Evolutionary conservation across 164 flowering plant species (phyloP).

Genomic region (Tetracentron sinense): DNA sequence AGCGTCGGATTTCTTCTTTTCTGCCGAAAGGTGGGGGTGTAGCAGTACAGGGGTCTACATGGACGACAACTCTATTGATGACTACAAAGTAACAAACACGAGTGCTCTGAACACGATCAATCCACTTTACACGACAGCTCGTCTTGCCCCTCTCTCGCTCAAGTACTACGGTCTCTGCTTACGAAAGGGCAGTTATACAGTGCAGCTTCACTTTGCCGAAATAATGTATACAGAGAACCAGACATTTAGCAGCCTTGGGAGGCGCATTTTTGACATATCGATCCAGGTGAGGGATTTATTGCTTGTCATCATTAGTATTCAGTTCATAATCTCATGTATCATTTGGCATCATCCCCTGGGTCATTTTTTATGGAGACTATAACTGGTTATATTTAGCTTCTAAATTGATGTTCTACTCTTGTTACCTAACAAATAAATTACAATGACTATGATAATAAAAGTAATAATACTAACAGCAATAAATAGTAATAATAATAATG

Average conservation of each 20-base stretch:
- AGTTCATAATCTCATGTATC: too few relatives aligned
- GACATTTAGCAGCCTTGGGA: not conserved
- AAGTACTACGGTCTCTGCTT: not conserved
- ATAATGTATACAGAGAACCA: not conserved
- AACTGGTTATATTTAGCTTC: too few relatives aligned
- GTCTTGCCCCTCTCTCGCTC: not conserved
- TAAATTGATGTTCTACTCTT: too few relatives aligned
- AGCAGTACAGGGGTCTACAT: not conserved
- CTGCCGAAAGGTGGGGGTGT: not conserved
- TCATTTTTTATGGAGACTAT: too few relatives aligned
- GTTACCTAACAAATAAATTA: too few relatives aligned
- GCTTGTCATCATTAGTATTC: too few relatives aligned
- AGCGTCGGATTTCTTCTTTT: too few relatives aligned
- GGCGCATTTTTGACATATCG: not conserved
- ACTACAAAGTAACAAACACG: not conserved
- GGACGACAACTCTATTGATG: not conserved
- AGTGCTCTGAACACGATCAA: not conserved
- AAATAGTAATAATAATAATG: too few relatives aligned
- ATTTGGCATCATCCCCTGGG: too few relatives aligned
- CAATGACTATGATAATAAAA: too few relatives aligned
- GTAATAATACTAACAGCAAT: too few relatives aligned
- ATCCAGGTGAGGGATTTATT: too few relatives aligned
- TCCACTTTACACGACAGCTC: not conserved
- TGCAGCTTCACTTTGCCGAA: not conserved
- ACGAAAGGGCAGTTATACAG: not conserved